Percentiles rank a stretch among this genome's conserved stretches.
phyloP scores from a whole-genome alignment of 1,284 basidiomycete genomes.

The Marasmius sp. region DNA sequence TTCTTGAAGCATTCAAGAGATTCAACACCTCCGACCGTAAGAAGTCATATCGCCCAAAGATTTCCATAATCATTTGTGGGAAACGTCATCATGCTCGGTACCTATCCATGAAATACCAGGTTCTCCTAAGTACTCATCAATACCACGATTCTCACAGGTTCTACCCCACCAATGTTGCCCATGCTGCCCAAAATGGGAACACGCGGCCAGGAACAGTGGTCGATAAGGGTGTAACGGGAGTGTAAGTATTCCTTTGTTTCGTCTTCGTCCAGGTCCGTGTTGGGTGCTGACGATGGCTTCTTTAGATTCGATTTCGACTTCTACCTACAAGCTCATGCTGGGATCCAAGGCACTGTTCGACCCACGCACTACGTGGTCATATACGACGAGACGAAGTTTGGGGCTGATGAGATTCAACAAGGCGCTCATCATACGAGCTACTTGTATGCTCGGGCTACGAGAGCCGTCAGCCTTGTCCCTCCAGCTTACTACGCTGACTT shows the following conservation, averaged over 20 bases:
- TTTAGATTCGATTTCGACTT: constrained; percentile 71
- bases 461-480: constrained; percentile 74
- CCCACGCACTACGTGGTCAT: constrained; percentile 75
- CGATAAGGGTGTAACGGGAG: constrained; percentile 69
- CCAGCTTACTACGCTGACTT: constrained; percentile 78
- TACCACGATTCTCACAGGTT: constrained; percentile 37
- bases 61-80: constrained; percentile 75
- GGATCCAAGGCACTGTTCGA: constrained; percentile 64
- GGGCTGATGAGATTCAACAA: constrained; percentile 67
- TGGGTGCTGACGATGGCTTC: background rate
- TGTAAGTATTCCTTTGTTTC: constrained; percentile 37
- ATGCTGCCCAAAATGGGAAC: constrained; percentile 65
- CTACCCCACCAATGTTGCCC: constrained; percentile 48
- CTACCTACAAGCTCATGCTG: constrained; percentile 74
- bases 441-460: constrained; percentile 73
- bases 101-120: background rate
- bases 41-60: constrained; percentile 52
- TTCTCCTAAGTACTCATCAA: constrained; percentile 13
- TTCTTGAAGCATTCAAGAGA: constrained; percentile 56
- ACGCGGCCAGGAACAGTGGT: constrained; percentile 74
- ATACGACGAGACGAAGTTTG: constrained; percentile 67
- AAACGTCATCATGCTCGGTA: constrained; percentile 76
- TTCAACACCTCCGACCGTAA: constrained; percentile 42
- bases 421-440: constrained; percentile 66
- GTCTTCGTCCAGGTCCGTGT: background rate